Evolutionary conservation across 768 basidiomycete genomes (phyloP), one percentile per base, ranked within the genome.

Genomic region (Panus rudis): DNA sequence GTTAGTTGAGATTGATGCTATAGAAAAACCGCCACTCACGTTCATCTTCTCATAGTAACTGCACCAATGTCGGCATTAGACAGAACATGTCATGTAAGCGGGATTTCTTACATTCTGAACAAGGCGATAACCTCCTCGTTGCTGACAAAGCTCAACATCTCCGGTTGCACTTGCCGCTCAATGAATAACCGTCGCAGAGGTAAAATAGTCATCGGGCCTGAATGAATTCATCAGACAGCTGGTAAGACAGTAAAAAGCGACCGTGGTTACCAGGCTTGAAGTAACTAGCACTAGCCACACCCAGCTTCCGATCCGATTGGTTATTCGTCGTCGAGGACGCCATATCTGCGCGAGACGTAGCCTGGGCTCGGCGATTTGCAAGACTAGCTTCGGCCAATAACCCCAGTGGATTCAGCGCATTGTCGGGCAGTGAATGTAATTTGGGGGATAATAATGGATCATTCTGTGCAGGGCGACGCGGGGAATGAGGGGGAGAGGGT

Each of bases 241-340:
- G 26, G 35, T 12, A 30, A 11, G 21, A 33, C 25, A 28, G 19
- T 22, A 47, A 24, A 49, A 43, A 26, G 35, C 13, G 16, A 61
- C 71, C 41, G n/a, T n/a, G n/a, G n/a, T n/a, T 47, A 84, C 88
- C 90, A 45, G 92, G 92, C 59, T 84, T 92, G 70, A 96, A 97
- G 64, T 92, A 97, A 48, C 84, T 79, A 46, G 83, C 81, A 47
- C 84, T 86, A 3, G 89, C 87, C 12, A 94, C 81, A 11, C 93
- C 85, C 32, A 92, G 62, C 23, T 77, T 78, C 12, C 46, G 47
- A 10, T 45, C 24, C 35, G 53, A 50, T 16, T 56, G 48, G 19
- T 35, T 30, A 19, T 41, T 44, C 12, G 30, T 28, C 20, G 33
- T 41, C 21, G 48, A 31, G n/a, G 48, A 37, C 2, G 54, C 37